phyloP scores from a whole-genome alignment of 352 stramenopile species.

The Globisporangium barbulae region DNA sequence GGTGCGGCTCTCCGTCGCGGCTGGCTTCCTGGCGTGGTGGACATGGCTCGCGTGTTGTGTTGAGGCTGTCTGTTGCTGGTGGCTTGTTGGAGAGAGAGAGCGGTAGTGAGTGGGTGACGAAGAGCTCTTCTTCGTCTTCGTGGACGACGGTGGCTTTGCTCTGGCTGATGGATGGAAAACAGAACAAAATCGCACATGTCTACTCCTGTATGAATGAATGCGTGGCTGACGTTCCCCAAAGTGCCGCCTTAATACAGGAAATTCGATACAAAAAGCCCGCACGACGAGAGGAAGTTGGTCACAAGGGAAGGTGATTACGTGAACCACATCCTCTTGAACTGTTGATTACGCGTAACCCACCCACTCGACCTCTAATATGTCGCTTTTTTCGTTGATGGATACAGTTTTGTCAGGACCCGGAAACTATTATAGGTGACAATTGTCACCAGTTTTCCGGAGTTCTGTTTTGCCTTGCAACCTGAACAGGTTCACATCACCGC shows the following conservation, averaged over 20 bases:
- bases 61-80: background rate
- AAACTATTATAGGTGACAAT: too few species aligned
- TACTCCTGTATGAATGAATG: background rate
- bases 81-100: background rate
- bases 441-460: too few species aligned
- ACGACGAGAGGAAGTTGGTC: background rate
- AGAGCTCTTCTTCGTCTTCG: background rate
- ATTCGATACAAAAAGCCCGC: background rate
- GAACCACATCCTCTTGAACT: background rate
- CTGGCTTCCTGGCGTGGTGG: background rate
- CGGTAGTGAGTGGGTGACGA: background rate
- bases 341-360: too few species aligned
- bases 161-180: constrained; percentile 7
- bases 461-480: too few species aligned
- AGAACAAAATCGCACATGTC: background rate
- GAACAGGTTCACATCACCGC: too few species aligned
- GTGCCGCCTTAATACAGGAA: background rate
- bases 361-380: too few species aligned
- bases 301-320: background rate
- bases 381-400: background rate
- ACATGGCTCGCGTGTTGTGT: constrained; percentile 2
- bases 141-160: background rate
- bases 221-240: background rate
- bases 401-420: too few species aligned
- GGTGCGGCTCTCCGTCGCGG: constrained; percentile 22